These are phyloP conservation scores for Aspergillus sp. DNA, from an alignment of 2,329 filamentous ascomycete species.

Conservation along the genomic window DNA sequence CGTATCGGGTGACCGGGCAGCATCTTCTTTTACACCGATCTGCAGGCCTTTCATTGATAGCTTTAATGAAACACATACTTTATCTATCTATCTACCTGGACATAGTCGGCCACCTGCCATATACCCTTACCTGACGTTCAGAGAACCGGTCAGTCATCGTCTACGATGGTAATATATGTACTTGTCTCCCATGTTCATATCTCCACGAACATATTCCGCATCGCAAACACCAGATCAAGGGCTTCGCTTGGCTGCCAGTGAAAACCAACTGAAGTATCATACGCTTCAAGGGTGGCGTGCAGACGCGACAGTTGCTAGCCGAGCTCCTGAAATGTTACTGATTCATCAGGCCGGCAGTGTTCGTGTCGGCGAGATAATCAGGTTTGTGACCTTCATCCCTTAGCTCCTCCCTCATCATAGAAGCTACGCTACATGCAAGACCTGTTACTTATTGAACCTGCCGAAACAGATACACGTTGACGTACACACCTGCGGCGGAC, in stretches of 20 bases:
- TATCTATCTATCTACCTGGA: neutral
- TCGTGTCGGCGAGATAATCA: conserved; percentile 90
- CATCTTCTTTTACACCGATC: neutral
- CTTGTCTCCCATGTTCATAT: conserved; percentile 44
- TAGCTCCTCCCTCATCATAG: neutral
- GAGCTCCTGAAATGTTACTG: conserved; percentile 69
- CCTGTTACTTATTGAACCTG: neutral
- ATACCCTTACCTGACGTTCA: neutral
- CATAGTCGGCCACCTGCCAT: neutral
- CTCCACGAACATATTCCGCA: conserved; percentile 44
- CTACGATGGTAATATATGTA: conserved; percentile 25
- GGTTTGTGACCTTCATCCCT: conserved; percentile 55
- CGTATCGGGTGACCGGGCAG: neutral
- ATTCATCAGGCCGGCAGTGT: conserved; percentile 88
- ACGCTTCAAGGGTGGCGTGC: conserved; percentile 40
- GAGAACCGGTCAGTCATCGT: neutral
- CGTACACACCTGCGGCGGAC: conserved; percentile 85
- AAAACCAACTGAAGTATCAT: conserved; percentile 29
- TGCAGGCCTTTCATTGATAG: neutral
- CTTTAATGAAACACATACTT: neutral
- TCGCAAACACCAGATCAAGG: conserved; percentile 41
- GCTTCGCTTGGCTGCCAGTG: conserved; percentile 21
- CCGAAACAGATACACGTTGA: conserved; percentile 68
- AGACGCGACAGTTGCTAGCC: conserved; percentile 22
- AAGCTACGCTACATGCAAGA: neutral